phyloP scores from a whole-genome alignment of 2,329 filamentous ascomycete species.

The Verticillium isaacii region DNA sequence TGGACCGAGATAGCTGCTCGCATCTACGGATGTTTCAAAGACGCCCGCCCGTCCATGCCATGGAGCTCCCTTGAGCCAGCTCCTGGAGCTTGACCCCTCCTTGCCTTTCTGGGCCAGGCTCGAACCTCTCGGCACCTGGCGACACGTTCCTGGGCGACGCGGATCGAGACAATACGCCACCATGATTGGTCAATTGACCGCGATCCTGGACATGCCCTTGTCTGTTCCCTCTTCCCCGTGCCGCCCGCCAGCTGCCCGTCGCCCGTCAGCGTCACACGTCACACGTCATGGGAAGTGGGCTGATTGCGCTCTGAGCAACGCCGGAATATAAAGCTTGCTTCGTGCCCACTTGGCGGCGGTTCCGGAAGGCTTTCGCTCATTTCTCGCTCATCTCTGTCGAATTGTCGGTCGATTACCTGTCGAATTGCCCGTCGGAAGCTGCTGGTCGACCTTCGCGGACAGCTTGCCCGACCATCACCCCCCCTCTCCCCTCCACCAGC shows the following conservation, averaged over 20 bases:
- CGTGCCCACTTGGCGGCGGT: neutral
- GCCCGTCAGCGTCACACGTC: neutral
- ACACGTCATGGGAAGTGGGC: neutral
- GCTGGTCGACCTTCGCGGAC: neutral
- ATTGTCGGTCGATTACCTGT: neutral
- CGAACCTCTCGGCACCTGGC: neutral
- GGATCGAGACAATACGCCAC: neutral
- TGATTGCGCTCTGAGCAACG: neutral
- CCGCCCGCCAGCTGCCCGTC: neutral
- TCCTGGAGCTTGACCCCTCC: neutral
- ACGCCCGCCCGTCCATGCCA: neutral
- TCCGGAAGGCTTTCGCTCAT: neutral
- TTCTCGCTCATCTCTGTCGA: neutral
- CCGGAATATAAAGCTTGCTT: neutral
- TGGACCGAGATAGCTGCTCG: constrained; percentile 1
- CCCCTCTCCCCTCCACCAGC: constrained; percentile 9
- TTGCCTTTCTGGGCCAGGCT: neutral
- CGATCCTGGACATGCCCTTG: neutral
- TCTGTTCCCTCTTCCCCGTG: neutral
- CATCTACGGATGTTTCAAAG: constrained; percentile 5
- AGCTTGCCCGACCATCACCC: neutral
- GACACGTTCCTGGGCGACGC: neutral
- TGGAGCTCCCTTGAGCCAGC: neutral
- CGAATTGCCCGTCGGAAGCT: neutral
- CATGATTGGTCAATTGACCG: neutral